Evolutionary conservation across 805 yeast genomes (phyloP).

Genomic region (Saccharomycopsis malanga): DNA sequence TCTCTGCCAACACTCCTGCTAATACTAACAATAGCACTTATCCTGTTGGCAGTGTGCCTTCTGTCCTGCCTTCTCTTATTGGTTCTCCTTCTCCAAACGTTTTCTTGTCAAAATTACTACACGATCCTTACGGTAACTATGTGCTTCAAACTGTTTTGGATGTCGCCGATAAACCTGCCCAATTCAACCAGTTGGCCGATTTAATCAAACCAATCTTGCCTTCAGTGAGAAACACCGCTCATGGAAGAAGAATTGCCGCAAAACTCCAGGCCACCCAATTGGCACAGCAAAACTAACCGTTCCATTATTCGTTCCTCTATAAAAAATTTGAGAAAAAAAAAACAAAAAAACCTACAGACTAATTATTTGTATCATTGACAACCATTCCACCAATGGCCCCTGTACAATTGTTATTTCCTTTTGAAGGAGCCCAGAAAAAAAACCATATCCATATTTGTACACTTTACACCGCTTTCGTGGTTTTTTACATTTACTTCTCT

Average conservation of each 20-base stretch:
- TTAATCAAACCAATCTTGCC: constrained; percentile 68
- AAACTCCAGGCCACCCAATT: constrained; percentile 35
- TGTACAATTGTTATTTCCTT: too few species aligned
- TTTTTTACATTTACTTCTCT: too few species aligned
- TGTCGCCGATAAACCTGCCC: constrained; percentile 35
- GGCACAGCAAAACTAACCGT: neutral
- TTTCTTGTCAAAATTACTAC: constrained; percentile 48
- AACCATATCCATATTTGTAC: too few species aligned
- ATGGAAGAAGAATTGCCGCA: constrained; percentile 86
- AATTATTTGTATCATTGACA: too few species aligned
- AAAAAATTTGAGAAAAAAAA: neutral
- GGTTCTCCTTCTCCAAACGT: constrained; percentile 24
- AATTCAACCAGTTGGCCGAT: constrained; percentile 49
- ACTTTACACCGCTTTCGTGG: too few species aligned
- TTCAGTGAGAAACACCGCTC: constrained; percentile 82
- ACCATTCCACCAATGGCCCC: too few species aligned
- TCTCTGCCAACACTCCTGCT: constrained; percentile 12
- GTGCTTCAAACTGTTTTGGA: constrained; percentile 91
- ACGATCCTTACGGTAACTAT: constrained; percentile 91
- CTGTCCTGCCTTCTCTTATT: neutral
- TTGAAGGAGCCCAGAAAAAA: too few species aligned
- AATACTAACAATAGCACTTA: neutral
- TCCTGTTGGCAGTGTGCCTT: too few species aligned
- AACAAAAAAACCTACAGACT: neutral
- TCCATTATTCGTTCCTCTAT: neutral